Evolutionary conservation across 768 basidiomycete genomes (phyloP), one percentile per base, ranked within the genome.

Genomic region (Serendipita sp.): DNA sequence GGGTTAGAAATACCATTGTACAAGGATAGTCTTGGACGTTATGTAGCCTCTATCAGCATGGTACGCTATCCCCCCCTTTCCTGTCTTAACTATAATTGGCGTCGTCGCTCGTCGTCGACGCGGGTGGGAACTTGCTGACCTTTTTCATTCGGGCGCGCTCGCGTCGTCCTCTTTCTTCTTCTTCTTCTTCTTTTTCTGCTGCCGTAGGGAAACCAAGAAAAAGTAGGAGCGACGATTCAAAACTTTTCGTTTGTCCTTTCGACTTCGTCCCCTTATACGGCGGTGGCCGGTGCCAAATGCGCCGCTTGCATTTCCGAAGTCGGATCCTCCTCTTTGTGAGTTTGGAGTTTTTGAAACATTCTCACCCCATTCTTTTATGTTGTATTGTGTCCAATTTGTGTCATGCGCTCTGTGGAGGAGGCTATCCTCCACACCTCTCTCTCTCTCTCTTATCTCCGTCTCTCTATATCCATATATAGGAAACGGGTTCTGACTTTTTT

Each of bases 21-120:
- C 35, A 32, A 11, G 10, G 56, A 60, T 37, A 35, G 24, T 32
- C 28, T 28, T 11, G 56, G 56, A 28, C 56, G 56, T 10, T 60
- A 60, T 60, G 56, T 60, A 28, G 56, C 56, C 35, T 60, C 56
- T 35, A 38, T 60, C 16, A 35, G 56, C 56, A 60, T 60, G 56
- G 56, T 60, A 41, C 38, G 38, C 38, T 1, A 5, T 41, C 38
- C 13, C 13, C 24, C 38, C 38, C 24, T 18, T 24, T 60, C 32
- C 34, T 60, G 10, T 37, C 2, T 32, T 28, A 24, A 1, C 24
- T 24, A 24, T 24, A 24, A 4, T 60, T 60, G 24, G 1, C 24
- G 24, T 24, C 24, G 24, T 24, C 24, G 24, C 24, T 24, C 24
- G 24, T 24, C 24, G 38, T 41, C 13, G 24, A 41, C 13, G 38